Percentiles rank a stretch among this genome's conserved stretches.
Conservation (phyloP, 192 early-diverging fungal genomes). For the Backusella tuberculispora region DNA sequence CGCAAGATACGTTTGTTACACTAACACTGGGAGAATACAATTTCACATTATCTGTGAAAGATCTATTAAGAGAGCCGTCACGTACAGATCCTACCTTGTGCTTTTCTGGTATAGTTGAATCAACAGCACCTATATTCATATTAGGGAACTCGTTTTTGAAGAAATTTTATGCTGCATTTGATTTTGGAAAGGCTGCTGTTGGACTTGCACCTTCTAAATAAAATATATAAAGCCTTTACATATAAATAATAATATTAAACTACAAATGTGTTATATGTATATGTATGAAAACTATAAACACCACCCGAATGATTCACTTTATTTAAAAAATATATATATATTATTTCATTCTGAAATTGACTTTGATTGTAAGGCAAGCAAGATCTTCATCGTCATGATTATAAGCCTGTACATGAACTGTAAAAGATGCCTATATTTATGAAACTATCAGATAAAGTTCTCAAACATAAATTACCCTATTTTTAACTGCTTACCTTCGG, state of each 20-base stretch:
- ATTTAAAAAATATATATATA: not conserved
- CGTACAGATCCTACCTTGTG: not conserved
- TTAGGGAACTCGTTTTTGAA: conserved; percentile 56
- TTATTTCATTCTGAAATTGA: not conserved
- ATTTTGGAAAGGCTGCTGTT: conserved; percentile 45
- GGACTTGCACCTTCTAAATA: conserved; percentile 46
- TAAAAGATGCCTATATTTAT: not conserved
- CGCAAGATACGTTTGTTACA: conserved; percentile 6
- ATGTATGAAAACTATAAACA: not conserved
- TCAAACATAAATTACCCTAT: too few species aligned
- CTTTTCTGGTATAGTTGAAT: conserved; percentile 42
- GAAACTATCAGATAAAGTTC: not conserved
- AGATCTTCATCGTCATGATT: not conserved
- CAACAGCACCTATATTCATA: conserved; percentile 16
- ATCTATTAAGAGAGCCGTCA: conserved; percentile 42
- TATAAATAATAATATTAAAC: not conserved
- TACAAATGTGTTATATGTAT: not conserved
- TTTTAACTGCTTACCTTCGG: not conserved
- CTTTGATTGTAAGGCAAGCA: not conserved
- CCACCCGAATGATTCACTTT: too few species aligned
- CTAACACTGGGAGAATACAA: conserved; percentile 36
- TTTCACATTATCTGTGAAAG: conserved; percentile 35
- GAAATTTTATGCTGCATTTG: conserved; percentile 54
- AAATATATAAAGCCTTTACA: not conserved
- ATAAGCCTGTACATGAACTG: not conserved